Conservation (phyloP, 2,329 filamentous ascomycete species). For the Epichloe sylvatica region DNA sequence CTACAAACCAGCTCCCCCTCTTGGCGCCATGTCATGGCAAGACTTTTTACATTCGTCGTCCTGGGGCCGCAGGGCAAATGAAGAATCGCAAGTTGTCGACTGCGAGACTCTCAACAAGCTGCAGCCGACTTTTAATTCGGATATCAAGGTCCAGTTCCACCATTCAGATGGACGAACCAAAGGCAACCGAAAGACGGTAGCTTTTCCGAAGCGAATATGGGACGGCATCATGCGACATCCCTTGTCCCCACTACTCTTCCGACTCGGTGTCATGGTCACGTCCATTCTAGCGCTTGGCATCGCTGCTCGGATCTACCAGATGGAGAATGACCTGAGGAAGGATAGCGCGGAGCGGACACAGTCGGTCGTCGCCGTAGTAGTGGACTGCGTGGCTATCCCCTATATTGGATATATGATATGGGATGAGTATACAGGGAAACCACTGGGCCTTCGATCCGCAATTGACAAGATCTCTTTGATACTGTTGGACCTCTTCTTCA, state of each 20-base stretch:
- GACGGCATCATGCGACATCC: constrained; percentile 62
- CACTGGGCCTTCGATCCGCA: constrained; percentile 70
- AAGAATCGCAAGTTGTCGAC: constrained; percentile 35
- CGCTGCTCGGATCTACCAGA: constrained; percentile 57
- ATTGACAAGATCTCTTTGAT: constrained; percentile 80
- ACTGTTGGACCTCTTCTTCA: constrained; percentile 86
- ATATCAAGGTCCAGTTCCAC: constrained; percentile 20
- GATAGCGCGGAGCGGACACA: constrained; percentile 50
- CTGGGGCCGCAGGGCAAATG: constrained; percentile 33
- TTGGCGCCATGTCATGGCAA: constrained; percentile 34
- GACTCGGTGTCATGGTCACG: constrained; percentile 68
- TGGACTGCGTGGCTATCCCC: constrained; percentile 76
- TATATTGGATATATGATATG: constrained; percentile 91
- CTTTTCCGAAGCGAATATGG: constrained; percentile 44
- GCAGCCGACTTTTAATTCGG: constrained; percentile 32
- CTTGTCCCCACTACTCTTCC: constrained; percentile 72
- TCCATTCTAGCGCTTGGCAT: constrained; percentile 71
- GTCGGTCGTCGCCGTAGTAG: constrained; percentile 74
- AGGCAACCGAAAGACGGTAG: constrained; percentile 16
- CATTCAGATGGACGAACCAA: constrained; percentile 13
- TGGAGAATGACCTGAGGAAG: constrained; percentile 32
- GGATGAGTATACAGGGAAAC: constrained; percentile 92
- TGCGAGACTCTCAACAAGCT: constrained; percentile 30
- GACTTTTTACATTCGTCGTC: constrained; percentile 40
- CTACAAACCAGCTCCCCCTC: constrained; percentile 26